phyloP scores from a whole-genome alignment of 345 rosid genomes.

The Cardamine chenopodiifolia region DNA sequence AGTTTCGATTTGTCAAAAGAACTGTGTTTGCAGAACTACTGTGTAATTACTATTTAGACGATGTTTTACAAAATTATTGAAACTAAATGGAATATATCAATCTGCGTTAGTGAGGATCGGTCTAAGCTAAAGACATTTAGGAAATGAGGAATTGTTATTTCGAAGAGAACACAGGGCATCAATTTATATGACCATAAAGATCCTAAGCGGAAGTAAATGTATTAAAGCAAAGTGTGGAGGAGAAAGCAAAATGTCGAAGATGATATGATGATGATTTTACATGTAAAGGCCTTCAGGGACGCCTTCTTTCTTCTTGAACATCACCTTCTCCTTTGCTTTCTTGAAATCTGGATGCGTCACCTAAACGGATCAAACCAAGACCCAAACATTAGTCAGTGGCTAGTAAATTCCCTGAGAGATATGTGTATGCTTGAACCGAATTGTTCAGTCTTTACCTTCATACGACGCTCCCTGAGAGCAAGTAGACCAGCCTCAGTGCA shows the following conservation, averaged over 20 bases:
- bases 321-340: conserved; percentile 97
- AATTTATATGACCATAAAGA: conserved; percentile 14
- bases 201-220: conserved; percentile 34
- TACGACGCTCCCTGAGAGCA: conserved; percentile 92
- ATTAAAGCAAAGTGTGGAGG: not conserved
- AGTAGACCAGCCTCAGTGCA: conserved; percentile 98
- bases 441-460: conserved; percentile 63
- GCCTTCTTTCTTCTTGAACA: conserved; percentile 99
- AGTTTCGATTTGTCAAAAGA: not conserved
- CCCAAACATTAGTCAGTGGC: conserved; percentile 2
- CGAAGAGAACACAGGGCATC: not conserved
- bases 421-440: not conserved
- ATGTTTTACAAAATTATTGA: not conserved
- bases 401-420: not conserved
- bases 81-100: not conserved
- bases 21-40: not conserved
- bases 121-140: not conserved
- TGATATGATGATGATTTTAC: conserved; percentile 43
- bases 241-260: not conserved
- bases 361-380: conserved; percentile 41
- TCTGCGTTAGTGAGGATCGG: not conserved
- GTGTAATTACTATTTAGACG: no score
- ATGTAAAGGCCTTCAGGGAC: conserved; percentile 98
- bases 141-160: not conserved
- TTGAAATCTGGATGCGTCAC: conserved; percentile 87